Evolutionary conservation across 75 land plant species (phyloP).

Genomic region (Selaginella moellendorffii): DNA sequence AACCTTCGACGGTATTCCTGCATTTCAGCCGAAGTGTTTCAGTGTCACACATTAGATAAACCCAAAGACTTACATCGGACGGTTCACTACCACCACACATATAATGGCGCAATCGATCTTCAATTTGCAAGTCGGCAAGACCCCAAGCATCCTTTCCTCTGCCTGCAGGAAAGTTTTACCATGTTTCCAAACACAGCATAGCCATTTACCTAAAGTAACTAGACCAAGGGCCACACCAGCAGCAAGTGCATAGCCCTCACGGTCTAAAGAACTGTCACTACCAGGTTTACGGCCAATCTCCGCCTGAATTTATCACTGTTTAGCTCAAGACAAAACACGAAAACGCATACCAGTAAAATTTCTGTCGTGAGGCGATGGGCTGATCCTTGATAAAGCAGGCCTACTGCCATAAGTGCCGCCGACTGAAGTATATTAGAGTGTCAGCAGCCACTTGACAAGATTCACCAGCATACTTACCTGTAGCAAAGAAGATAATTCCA

Average conservation of each 20-base stretch:
- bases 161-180: too few relatives aligned
- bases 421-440: conserved; percentile 47
- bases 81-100: conserved; percentile 54
- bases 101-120: conserved; percentile 75
- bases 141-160: conserved; percentile 75
- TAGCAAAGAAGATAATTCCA: conserved; percentile 78
- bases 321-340: neutral
- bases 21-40: neutral
- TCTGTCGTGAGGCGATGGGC: conserved; percentile 83
- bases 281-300: conserved; percentile 98
- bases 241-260: conserved; percentile 98
- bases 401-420: conserved; percentile 82
- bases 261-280: conserved; percentile 91
- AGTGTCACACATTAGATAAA: neutral
- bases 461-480: conserved; percentile 46
- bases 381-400: conserved; percentile 89
- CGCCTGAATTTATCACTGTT: too few relatives aligned
- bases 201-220: conserved; percentile 73
- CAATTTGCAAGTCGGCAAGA: conserved; percentile 38
- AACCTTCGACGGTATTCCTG: conserved; percentile 4
- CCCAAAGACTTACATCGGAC: conserved; percentile 45
- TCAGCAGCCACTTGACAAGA: too few relatives aligned
- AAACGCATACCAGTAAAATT: conserved; percentile 50
- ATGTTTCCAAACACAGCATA: too few relatives aligned
- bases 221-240: conserved; percentile 92